Percentiles rank a stretch among this genome's conserved stretches.
phyloP scores from a whole-genome alignment of 306 rosid genomes.

The Sicyos baderoa region DNA sequence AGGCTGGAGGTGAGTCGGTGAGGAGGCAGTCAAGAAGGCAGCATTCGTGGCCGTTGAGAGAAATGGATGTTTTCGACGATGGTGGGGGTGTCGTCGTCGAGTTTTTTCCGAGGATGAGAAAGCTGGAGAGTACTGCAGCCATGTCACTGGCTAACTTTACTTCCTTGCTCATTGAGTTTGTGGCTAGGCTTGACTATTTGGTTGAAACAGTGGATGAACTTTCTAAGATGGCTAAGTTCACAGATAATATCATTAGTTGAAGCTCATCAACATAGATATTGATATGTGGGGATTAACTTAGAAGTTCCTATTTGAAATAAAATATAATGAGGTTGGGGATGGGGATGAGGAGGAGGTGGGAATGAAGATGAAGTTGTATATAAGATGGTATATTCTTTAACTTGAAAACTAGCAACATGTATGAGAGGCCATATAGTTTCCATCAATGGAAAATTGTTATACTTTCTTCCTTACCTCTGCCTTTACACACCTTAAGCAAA shows the following conservation, averaged over 20 bases:
- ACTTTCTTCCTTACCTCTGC: too few species aligned
- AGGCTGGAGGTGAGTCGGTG: conserved; percentile 29
- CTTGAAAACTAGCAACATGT: too few species aligned
- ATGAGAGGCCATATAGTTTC: too few species aligned
- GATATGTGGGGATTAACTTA: not conserved
- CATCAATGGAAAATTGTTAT: too few species aligned
- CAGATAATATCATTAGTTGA: conserved; percentile 13
- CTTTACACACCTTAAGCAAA: too few species aligned
- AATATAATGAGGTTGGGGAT: too few species aligned
- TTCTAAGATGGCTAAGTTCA: conserved; percentile 62
- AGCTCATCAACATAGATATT: not conserved
- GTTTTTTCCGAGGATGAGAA: conserved; percentile 25
- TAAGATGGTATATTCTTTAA: too few species aligned
- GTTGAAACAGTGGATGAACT: conserved; percentile 59
- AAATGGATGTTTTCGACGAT: conserved; percentile 46
- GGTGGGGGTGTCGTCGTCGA: conserved; percentile 26
- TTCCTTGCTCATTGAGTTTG: conserved; percentile 60
- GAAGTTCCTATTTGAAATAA: too few species aligned
- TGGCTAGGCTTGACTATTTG: conserved; percentile 69
- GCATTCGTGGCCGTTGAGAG: conserved; percentile 58
- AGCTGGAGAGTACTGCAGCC: conserved; percentile 46
- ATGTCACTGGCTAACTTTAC: conserved; percentile 58
- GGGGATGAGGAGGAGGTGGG: too few species aligned
- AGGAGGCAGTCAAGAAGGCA: conserved; percentile 49
- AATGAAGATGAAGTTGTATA: too few species aligned